Conservation (phyloP, 2,329 filamentous ascomycete genomes). For the Dothiorella sarmentorum region DNA sequence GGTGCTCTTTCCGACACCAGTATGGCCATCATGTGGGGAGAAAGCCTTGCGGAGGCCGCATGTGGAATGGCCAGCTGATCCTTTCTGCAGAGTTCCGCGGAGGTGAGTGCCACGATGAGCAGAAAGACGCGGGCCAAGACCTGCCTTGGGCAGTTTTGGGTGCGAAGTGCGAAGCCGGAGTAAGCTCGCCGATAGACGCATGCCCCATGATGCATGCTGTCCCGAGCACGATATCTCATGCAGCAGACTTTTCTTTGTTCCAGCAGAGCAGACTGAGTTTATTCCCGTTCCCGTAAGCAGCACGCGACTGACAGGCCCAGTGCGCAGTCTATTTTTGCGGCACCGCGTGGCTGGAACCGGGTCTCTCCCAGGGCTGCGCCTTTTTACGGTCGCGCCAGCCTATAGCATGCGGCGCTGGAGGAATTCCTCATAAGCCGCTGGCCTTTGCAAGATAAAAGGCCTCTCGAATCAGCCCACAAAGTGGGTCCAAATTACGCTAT, state of each 20-base stretch:
- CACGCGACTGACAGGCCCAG: not conserved
- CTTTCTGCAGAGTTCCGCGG: not conserved
- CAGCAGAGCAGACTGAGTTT: no score
- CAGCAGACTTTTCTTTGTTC: no score
- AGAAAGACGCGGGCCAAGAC: not conserved
- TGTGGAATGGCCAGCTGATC: not conserved
- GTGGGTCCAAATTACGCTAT: slow-evolving; percentile 14
- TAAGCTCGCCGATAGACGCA: not conserved
- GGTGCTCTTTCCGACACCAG: not conserved
- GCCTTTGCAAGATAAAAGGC: slow-evolving; percentile 13
- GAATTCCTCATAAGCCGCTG: slow-evolving; percentile 1
- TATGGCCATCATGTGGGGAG: not conserved
- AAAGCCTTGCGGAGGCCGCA: not conserved
- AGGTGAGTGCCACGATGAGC: not conserved
- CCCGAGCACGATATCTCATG: no score
- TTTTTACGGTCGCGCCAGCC: not conserved
- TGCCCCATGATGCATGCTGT: no score
- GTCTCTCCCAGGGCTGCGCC: not conserved
- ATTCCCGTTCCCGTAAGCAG: no score
- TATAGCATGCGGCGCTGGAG: not conserved
- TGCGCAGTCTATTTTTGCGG: not conserved
- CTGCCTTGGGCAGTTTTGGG: not conserved
- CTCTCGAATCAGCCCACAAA: slow-evolving; percentile 17
- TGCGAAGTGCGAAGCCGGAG: not conserved
- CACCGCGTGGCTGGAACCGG: not conserved